A percentile compares a stretch with the other conserved stretches of the same genome.
These are phyloP conservation scores for Mycena epipterygia DNA, from an alignment of 768 basidiomycete genomes.

Conservation along the genomic window DNA sequence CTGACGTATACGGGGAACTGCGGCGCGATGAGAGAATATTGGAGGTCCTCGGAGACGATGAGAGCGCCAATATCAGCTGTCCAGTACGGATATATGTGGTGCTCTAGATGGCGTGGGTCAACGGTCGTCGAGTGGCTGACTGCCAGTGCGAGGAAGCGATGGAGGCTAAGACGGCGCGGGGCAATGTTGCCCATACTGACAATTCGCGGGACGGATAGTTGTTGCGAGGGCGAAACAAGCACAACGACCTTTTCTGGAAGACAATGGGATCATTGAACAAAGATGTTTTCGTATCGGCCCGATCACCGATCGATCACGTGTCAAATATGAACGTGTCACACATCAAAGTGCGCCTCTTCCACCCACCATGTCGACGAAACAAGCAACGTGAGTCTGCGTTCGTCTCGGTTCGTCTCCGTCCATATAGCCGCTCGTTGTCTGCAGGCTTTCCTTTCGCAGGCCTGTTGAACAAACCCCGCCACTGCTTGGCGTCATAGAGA, in stretches of 20 bases:
- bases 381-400: background rate
- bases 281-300: constrained; percentile 7
- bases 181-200: constrained; percentile 7
- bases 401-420: background rate
- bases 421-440: background rate
- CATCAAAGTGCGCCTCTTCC: background rate
- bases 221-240: no score
- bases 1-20: constrained; percentile 14
- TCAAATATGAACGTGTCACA: background rate
- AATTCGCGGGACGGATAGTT: background rate
- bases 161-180: background rate
- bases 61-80: background rate
- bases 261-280: no score
- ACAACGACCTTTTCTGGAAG: no score
- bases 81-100: constrained; percentile 15
- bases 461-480: background rate
- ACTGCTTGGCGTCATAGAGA: background rate
- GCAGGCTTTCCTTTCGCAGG: constrained; percentile 4
- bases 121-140: constrained; percentile 2
- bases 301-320: constrained; percentile 2
- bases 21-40: constrained; percentile 2
- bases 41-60: background rate
- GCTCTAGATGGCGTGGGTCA: constrained; percentile 19
- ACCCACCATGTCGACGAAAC: background rate
- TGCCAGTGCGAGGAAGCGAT: constrained; percentile 4